phyloP scores from a whole-genome alignment of 345 rosid genomes.

The Abelmoschus esculentus region DNA sequence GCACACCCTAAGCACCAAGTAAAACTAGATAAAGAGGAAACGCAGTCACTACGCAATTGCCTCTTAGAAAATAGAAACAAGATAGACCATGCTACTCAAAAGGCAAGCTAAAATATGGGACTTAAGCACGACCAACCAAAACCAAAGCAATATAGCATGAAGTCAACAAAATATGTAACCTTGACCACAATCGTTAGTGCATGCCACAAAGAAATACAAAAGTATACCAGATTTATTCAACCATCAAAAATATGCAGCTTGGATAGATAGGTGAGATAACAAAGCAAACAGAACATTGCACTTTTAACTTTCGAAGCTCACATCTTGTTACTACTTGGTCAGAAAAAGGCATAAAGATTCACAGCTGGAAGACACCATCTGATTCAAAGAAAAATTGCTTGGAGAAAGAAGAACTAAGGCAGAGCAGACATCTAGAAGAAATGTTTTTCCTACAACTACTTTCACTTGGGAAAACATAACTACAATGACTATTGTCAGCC shows the following conservation, averaged over 20 bases:
- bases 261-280: neutral
- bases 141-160: neutral
- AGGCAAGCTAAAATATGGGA: neutral
- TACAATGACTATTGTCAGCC: too few relatives aligned
- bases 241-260: too few relatives aligned
- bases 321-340: neutral
- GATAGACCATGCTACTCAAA: neutral
- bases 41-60: neutral
- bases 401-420: neutral
- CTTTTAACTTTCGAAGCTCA: neutral
- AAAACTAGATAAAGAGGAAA: neutral
- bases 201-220: too few relatives aligned
- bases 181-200: too few relatives aligned
- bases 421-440: neutral
- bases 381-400: neutral
- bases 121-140: neutral
- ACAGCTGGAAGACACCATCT: neutral
- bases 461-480: neutral
- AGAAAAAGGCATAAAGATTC: neutral
- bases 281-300: neutral
- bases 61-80: neutral
- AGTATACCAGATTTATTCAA: too few relatives aligned
- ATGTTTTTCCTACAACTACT: neutral
- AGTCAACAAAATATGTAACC: neutral
- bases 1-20: neutral